phyloP scores from a whole-genome alignment of 768 basidiomycete genomes.

The Serendipita indica region DNA sequence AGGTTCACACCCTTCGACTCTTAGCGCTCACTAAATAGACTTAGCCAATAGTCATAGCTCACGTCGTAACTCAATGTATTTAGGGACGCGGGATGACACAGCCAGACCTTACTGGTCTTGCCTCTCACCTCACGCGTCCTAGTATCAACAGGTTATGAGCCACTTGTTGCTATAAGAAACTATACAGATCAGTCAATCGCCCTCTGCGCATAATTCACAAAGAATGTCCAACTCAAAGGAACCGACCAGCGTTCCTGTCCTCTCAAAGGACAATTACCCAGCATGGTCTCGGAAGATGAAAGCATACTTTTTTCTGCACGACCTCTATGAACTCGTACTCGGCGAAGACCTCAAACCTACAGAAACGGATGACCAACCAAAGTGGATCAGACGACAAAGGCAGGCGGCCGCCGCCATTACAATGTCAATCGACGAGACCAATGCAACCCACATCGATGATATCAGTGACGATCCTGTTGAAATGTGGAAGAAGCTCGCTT shows the following conservation, averaged over 20 bases:
- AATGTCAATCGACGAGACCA: background rate
- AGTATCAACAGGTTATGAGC: too few species aligned
- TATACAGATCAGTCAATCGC: too few species aligned
- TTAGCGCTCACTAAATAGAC: too few species aligned
- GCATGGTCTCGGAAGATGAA: background rate
- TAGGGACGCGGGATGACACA: too few species aligned
- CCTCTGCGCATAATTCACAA: too few species aligned
- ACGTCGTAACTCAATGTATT: too few species aligned
- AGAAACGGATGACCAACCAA: background rate
- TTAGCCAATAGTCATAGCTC: too few species aligned
- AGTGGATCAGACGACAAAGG: background rate
- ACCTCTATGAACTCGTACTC: background rate
- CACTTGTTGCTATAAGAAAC: too few species aligned
- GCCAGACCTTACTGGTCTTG: too few species aligned
- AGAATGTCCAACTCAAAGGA: too few species aligned
- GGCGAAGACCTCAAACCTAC: background rate
- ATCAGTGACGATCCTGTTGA: background rate
- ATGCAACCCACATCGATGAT: background rate
- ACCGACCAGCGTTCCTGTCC: background rate
- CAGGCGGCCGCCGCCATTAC: constrained; percentile 1
- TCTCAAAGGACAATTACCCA: background rate
- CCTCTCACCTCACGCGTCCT: too few species aligned
- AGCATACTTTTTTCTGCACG: background rate
- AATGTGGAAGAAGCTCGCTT: constrained; percentile 14
- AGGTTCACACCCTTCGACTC: too few species aligned